Percentiles rank a stretch among this genome's conserved stretches.
phyloP scores from a whole-genome alignment of 2,329 filamentous ascomycete species.

The Camptophora hylomeconis region DNA sequence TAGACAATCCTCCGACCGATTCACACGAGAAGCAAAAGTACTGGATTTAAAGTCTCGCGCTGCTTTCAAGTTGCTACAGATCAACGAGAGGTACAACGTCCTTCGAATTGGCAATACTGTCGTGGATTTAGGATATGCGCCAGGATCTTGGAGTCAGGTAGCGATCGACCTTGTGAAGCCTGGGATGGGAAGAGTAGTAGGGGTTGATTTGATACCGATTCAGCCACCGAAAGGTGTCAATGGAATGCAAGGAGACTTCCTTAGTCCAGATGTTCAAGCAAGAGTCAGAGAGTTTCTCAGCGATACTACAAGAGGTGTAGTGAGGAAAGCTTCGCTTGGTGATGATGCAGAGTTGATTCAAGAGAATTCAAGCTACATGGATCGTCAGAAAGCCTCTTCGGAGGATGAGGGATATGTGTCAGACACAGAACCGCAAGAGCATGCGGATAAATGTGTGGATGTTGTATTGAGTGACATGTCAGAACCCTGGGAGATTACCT shows the following conservation, averaged over 20 bases:
- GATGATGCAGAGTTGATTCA: slow-evolving; percentile 10
- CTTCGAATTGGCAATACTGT: slow-evolving; percentile 75
- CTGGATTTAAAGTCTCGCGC: slow-evolving; percentile 77
- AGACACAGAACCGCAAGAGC: slow-evolving; percentile 14
- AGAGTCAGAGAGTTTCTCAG: slow-evolving; percentile 66
- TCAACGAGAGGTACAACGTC: slow-evolving; percentile 68
- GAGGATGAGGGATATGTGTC: slow-evolving; percentile 17
- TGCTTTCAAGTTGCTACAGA: slow-evolving; percentile 84
- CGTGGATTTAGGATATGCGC: slow-evolving; percentile 79
- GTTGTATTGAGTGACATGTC: slow-evolving; percentile 98
- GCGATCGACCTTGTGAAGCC: slow-evolving; percentile 67
- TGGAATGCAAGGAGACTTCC: slow-evolving; percentile 87
- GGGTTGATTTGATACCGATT: slow-evolving; percentile 87
- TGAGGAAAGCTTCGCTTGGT: slow-evolving; percentile 5
- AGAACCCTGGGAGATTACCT: slow-evolving; percentile 79
- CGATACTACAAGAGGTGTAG: slow-evolving; percentile 2
- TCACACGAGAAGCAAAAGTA: slow-evolving; percentile 61
- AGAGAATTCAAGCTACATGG: slow-evolving; percentile 14
- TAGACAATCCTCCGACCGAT: slow-evolving; percentile 62
- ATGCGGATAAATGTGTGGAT: slow-evolving; percentile 55
- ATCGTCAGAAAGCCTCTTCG: slow-evolving; percentile 16
- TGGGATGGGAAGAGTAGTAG: slow-evolving; percentile 59
- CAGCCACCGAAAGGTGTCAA: slow-evolving; percentile 85
- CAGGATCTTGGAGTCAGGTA: slow-evolving; percentile 59
- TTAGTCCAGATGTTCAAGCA: slow-evolving; percentile 59